Evolutionary conservation across 2,329 filamentous ascomycete genomes (phyloP), one percentile per base, ranked within the genome.

Genomic region (Huntiella decipiens): DNA sequence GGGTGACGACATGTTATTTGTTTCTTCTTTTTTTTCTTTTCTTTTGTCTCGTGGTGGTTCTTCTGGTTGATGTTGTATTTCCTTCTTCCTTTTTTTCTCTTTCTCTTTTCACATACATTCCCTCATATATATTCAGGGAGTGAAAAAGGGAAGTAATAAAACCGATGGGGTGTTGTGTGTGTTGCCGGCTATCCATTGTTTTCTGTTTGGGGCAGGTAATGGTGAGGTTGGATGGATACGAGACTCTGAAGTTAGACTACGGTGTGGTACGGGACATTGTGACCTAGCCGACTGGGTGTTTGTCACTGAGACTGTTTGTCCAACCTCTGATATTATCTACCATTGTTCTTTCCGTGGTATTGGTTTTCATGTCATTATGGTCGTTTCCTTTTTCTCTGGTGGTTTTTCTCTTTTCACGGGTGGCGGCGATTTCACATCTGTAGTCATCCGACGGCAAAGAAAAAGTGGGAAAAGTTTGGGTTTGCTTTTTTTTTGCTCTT

Each of bases 381-480:
- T 33, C 13, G 12, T 13, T 45, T 33, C 16, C 45, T 38, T 42
- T 43, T 33, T 41, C 33, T 43, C n/a, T 19, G 39, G 10, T 19
- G 22, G 10, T 42, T 11, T 12, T 37, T 37, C 31, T 46, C n/a
- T 13, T 11, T 13, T 41, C 15, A 28, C 16, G n/a, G n/a, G 28
- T 38, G 4, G 35, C 4, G 19, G n/a, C 5, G 12, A 7, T 45
- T 15, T 31, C 33, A 31, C 17, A 44, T 44, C 34, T 45, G 43
- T 31, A 13, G 16, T 39, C 44, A 31, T 38, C 11, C 38, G 13
- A 5, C 28, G 36, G 22, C 32, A 40, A 34, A 41, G 43, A 44
- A 37, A 36, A 31, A 45, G 32, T 10, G 19, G 35, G 13, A 47
- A 50, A 47, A 50, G 45, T 38, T 40, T 49, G 44, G 47, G 41